These are phyloP conservation scores for Xerocomus potaroensis DNA, from an alignment of 768 basidiomycete genomes.

Conservation along the genomic window DNA sequence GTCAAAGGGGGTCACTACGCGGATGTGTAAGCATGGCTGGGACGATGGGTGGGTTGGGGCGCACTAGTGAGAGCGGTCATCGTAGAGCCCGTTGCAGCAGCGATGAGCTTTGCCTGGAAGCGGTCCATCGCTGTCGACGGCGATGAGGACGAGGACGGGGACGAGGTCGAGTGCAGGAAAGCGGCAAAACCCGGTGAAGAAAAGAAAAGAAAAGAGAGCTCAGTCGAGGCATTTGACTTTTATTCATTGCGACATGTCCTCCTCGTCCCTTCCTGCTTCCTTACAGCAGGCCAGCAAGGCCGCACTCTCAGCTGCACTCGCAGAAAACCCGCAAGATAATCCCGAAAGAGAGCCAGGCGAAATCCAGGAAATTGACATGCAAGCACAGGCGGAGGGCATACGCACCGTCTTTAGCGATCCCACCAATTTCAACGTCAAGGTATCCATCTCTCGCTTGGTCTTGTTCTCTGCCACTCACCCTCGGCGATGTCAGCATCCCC, in stretches of 20 bases:
- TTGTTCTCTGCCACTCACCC: neutral
- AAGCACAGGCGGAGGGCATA: slow-evolving; percentile 75
- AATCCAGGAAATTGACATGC: slow-evolving; percentile 84
- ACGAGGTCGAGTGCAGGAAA: neutral
- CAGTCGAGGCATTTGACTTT: slow-evolving; percentile 10
- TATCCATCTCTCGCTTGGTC: slow-evolving; percentile 29
- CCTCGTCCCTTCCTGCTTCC: slow-evolving; percentile 52
- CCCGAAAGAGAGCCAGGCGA: slow-evolving; percentile 68
- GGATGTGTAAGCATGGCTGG: slow-evolving; percentile 7
- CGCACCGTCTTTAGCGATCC: slow-evolving; percentile 93
- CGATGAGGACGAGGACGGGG: neutral
- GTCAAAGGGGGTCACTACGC: slow-evolving; percentile 99
- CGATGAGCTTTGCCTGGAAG: slow-evolving; percentile 74
- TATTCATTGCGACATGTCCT: slow-evolving; percentile 20
- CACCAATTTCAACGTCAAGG: slow-evolving; percentile 95
- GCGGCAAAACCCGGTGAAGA: slow-evolving; percentile 26
- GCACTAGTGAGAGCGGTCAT: slow-evolving; percentile 80
- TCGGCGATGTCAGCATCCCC: slow-evolving; percentile 63
- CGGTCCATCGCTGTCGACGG: slow-evolving; percentile 49
- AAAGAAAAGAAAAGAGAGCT: too few relatives aligned
- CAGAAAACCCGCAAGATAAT: slow-evolving; percentile 42
- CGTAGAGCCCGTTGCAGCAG: slow-evolving; percentile 74
- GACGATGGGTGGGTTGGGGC: slow-evolving; percentile 20
- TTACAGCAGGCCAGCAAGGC: slow-evolving; percentile 78
- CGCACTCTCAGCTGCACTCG: slow-evolving; percentile 69